Percentiles rank a stretch among this genome's conserved stretches.
phyloP scores from a whole-genome alignment of 176 grass and related monocot species.

The Bromus sterilis region DNA sequence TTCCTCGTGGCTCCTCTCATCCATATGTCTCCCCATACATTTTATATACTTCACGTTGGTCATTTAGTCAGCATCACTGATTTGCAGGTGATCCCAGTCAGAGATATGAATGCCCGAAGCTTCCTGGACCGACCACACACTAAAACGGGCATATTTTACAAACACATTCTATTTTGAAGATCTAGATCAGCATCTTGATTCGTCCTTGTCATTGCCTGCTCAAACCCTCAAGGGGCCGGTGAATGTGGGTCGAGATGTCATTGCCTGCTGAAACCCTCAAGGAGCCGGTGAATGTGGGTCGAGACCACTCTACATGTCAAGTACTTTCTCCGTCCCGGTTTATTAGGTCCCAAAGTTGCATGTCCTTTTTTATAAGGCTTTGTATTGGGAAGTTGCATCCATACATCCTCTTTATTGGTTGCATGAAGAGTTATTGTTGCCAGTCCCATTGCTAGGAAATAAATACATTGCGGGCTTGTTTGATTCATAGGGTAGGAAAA shows the following conservation, averaged over 20 bases:
- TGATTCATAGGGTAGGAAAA: too few relatives aligned
- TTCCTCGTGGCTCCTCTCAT: background rate
- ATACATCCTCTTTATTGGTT: too few relatives aligned
- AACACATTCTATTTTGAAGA: background rate
- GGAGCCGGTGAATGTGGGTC: background rate
- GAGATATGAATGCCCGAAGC: background rate
- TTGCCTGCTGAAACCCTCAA: background rate
- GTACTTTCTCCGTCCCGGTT: too few relatives aligned
- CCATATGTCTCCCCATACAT: background rate
- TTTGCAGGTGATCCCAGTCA: background rate
- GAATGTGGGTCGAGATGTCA: background rate
- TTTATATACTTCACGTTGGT: background rate
- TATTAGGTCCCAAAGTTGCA: too few relatives aligned
- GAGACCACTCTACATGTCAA: background rate
- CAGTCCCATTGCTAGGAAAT: too few relatives aligned
- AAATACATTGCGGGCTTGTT: too few relatives aligned
- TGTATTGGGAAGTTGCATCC: too few relatives aligned
- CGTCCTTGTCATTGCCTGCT: background rate
- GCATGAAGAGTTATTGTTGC: too few relatives aligned
- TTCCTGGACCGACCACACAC: background rate
- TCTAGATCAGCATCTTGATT: background rate
- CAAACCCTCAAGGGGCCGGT: background rate
- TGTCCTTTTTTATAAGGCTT: too few relatives aligned
- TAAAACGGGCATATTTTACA: background rate
- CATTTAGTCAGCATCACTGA: background rate